Base-by-base conservation (phyloP, 1,284 basidiomycete genomes). In the Papiliotrema nemorosa region DNA sequence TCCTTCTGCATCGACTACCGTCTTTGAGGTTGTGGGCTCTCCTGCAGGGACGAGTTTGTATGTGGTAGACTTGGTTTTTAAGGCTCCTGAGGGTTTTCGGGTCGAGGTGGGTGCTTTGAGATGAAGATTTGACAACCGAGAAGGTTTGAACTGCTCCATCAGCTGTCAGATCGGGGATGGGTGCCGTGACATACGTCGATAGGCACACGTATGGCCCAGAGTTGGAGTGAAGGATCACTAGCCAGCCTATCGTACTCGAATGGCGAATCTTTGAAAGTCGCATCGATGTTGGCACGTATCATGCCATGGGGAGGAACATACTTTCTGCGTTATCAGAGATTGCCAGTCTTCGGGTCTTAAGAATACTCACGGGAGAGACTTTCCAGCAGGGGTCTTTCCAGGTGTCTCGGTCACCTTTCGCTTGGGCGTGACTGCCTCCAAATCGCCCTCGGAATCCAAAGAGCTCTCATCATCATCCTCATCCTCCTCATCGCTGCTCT, bases 191-290 rank as follows among this genome's bases (percentile, higher is more conserved):
- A 50, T 46, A 73, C 71, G 40, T 70, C 67, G 9, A 49, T 39
- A 0, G 73, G 73, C 9, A 68, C 59, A n/a, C 73, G 57, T 47
- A 75, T 66, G 16, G 70, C 65, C 73, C 73, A 75, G 10, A 75
- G 54, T 54, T 75, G 67, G 2, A 70, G 55, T 3, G 61, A 64
- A 3, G 58, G 54, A 45, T 64, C 63, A 9, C 35, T 43, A 6
- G 64, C 60, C 22, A 75, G 49, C 16, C 56, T 51, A 21, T 70
- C 67, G 52, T 59, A 74, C 45, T 73, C 71, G 44, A 75, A 72
- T 5, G 63, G 59, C 3, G 66, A 68, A 2, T 57, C 42, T 12
- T 52, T 53, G 43, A 69, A 64, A 2, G 55, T 45, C 3, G 62
- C 49, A 6, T 59, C 50, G 6, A 64, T 44, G 12, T 52, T 44